Evolutionary conservation across 495 filamentous ascomycete species (phyloP).

Genomic region (Aspergillus saccharolyticus): DNA sequence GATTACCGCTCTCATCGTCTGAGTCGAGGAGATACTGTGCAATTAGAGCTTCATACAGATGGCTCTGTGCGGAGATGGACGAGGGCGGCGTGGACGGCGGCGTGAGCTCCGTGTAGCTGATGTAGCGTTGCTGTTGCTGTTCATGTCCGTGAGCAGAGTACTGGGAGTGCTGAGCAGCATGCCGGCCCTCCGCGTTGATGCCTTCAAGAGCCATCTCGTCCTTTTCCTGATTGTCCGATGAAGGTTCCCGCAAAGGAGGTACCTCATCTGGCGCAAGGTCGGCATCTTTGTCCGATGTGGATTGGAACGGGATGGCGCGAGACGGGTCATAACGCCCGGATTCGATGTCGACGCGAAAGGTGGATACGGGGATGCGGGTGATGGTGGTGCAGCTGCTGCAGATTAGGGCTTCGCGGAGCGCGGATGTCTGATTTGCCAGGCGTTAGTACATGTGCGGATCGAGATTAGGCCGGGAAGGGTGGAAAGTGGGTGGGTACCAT

Average conservation of each 20-base stretch:
- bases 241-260: neutral
- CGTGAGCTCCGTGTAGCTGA: slow-evolving; percentile 19
- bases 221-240: neutral
- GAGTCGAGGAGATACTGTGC: slow-evolving; percentile 6
- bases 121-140: slow-evolving; percentile 15
- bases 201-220: slow-evolving; percentile 9
- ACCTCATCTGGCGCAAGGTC: neutral
- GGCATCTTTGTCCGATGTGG: neutral
- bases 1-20: slow-evolving; percentile 6
- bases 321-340: slow-evolving; percentile 17
- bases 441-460: neutral
- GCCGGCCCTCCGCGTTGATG: slow-evolving; percentile 7
- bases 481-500: slow-evolving; percentile 4
- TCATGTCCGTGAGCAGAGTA: neutral
- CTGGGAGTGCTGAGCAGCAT: no score
- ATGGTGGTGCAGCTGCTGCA: slow-evolving; percentile 26
- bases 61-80: slow-evolving; percentile 14
- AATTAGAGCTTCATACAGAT: neutral
- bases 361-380: slow-evolving; percentile 12
- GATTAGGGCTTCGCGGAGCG: slow-evolving; percentile 29
- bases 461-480: neutral
- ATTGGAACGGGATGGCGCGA: slow-evolving; percentile 22
- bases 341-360: slow-evolving; percentile 23
- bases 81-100: slow-evolving; percentile 15
- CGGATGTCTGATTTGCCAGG: slow-evolving; percentile 3